A percentile compares a stretch with the other conserved stretches of the same genome.
Conservation (phyloP, 768 basidiomycete genomes). For the Lactarius deliciosus region DNA sequence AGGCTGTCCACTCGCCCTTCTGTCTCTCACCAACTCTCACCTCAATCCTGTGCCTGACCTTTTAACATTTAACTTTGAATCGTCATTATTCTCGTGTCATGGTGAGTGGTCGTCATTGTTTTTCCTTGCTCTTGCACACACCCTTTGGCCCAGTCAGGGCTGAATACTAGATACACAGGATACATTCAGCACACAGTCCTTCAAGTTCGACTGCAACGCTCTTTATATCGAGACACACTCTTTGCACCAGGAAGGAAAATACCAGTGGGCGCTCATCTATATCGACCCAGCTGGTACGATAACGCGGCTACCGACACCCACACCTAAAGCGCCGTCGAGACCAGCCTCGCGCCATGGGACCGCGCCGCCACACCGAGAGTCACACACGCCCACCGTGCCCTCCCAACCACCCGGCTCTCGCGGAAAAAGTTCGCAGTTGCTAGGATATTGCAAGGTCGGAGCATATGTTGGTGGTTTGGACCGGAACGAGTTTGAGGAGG, state of each 20-base stretch:
- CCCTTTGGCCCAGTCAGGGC: not conserved
- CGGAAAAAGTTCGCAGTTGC: slow-evolving; percentile 19
- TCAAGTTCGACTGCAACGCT: slow-evolving; percentile 28
- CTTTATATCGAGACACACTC: slow-evolving; percentile 30
- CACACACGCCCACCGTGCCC: slow-evolving; percentile 10
- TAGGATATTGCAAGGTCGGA: slow-evolving; percentile 29
- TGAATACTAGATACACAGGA: slow-evolving; percentile 11
- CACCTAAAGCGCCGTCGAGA: slow-evolving; percentile 19
- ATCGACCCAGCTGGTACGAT: slow-evolving; percentile 21
- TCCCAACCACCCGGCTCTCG: slow-evolving; percentile 8
- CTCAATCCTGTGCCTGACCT: not conserved
- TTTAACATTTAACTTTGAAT: not conserved
- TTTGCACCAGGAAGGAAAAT: slow-evolving; percentile 28
- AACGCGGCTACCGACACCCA: slow-evolving; percentile 20
- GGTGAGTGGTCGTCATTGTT: not conserved
- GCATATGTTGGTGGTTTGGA: slow-evolving; percentile 21
- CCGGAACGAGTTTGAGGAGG: slow-evolving; percentile 24
- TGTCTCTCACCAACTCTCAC: not conserved
- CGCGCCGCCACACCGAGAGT: slow-evolving; percentile 18
- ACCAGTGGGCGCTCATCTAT: slow-evolving; percentile 27
- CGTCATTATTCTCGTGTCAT: slow-evolving; percentile 7
- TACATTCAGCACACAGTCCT: slow-evolving; percentile 23
- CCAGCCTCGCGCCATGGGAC: slow-evolving; percentile 21
- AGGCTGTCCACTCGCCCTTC: no score
- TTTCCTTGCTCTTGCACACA: not conserved